phyloP scores from a whole-genome alignment of 257 asterid species.

The Cruciata laevipes region DNA sequence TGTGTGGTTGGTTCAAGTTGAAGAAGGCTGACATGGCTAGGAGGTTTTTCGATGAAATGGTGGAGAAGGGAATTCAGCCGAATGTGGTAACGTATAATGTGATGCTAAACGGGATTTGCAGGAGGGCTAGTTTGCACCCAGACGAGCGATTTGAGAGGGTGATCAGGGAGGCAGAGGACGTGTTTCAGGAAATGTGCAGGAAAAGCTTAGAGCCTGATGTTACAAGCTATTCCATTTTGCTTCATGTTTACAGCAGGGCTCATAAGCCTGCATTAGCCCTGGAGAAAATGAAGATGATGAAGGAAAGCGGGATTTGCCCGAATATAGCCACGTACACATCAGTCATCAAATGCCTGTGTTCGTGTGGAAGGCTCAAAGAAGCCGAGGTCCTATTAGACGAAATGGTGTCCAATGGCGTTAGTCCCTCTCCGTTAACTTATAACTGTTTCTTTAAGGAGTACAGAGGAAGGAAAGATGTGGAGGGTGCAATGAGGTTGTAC shows the following conservation, averaged over 20 bases:
- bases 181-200: conserved; percentile 61
- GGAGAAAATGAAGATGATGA: conserved; percentile 73
- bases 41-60: conserved; percentile 67
- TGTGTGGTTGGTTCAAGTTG: conserved; percentile 85
- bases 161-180: conserved; percentile 41
- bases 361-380: conserved; percentile 69
- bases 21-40: conserved; percentile 58
- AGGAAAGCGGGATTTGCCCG: conserved; percentile 58
- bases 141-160: conserved; percentile 39
- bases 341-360: conserved; percentile 68
- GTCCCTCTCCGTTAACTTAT: conserved; percentile 60
- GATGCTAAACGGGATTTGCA: conserved; percentile 71
- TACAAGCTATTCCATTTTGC: conserved; percentile 64
- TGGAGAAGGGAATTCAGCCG: conserved; percentile 45
- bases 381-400: conserved; percentile 54
- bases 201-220: conserved; percentile 79
- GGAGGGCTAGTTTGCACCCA: conserved; percentile 75
- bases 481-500: conserved; percentile 44
- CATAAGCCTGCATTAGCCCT: conserved; percentile 74
- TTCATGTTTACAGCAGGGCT: conserved; percentile 77
- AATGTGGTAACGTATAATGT: conserved; percentile 73
- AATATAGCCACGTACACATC: conserved; percentile 66
- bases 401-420: conserved; percentile 59
- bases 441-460: conserved; percentile 78
- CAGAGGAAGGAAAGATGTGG: conserved; percentile 61